Evolutionary conservation across 331 rosid genomes (phyloP), one percentile per base, ranked within the genome.

Genomic region (Ulmus americana): DNA sequence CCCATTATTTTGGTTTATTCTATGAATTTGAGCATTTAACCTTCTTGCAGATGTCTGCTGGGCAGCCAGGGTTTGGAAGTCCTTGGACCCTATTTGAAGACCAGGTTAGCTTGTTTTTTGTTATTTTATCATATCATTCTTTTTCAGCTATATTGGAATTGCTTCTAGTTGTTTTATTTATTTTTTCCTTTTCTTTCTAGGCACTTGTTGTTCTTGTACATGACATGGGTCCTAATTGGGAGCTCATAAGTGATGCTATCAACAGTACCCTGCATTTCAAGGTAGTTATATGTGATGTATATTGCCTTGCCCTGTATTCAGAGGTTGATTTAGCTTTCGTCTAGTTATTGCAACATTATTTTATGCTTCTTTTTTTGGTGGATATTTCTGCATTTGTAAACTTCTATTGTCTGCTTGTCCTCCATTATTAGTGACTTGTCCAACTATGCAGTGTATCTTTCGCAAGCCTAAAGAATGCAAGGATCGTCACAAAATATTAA

Each of bases 181-280:
- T 28, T 28, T 28, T 28, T 28, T 20, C 22, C 2, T 20, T 2
- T 20, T 43, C 71, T 35, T 65, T 22, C 68, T 72, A 95, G 99
- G 99, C 97, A 68, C 97, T 95, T 77, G 97, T 95, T 81, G 99
- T 95, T 59, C 83, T 90, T 65, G 99, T 90, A 54, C 99, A 95
- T 74, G 99, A 95, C 75, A 85, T 95, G 99, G 99, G 99, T 68
- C 99, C 90, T 18, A 95, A 95, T 69, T 95, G 99, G 99, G 99
- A 95, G 88, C 90, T 95, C 52, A 83, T 95, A 51, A 87, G 97
- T 40, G 99, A 95, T 80, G 96, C 95, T 59, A 81, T 95, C 70
- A 95, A 87, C 73, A 85, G 88, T 70, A 84, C 92, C 18, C 77
- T 95, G 70, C 99, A 90, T 61, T 83, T 90, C 54, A 90, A 95